These are phyloP conservation scores for Phytophthora multivora DNA, from an alignment of 352 stramenopile species.

Conservation along the genomic window DNA sequence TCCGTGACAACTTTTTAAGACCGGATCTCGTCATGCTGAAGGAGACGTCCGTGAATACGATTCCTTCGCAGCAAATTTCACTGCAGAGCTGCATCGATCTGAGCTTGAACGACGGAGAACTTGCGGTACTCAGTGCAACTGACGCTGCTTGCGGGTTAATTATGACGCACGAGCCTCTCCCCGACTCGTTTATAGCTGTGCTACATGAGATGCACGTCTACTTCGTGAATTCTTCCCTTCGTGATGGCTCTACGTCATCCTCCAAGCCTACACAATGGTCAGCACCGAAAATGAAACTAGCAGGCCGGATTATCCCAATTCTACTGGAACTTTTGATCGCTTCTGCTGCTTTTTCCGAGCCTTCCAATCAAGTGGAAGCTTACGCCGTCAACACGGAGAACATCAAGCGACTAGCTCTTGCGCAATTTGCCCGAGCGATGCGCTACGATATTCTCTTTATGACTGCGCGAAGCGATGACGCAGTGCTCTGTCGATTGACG, in stretches of 20 bases:
- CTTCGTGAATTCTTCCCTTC: slow-evolving; percentile 15
- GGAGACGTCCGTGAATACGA: slow-evolving; percentile 34
- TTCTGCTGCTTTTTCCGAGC: slow-evolving; percentile 31
- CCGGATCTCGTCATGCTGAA: slow-evolving; percentile 59
- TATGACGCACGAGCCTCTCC: slow-evolving; percentile 50
- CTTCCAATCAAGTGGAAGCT: not conserved
- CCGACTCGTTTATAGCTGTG: slow-evolving; percentile 36
- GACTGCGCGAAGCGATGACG: slow-evolving; percentile 42
- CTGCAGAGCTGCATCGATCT: slow-evolving; percentile 55
- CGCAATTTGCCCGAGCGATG: slow-evolving; percentile 38
- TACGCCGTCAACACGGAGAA: not conserved
- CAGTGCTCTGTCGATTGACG: slow-evolving; percentile 37
- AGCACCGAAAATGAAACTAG: slow-evolving; percentile 43
- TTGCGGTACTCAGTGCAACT: slow-evolving; percentile 35
- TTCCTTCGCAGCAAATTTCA: slow-evolving; percentile 11
- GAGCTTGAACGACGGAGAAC: slow-evolving; percentile 44
- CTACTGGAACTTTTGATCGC: slow-evolving; percentile 46
- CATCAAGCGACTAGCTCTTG: slow-evolving; percentile 36
- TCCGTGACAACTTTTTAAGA: slow-evolving; percentile 65
- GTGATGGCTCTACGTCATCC: not conserved
- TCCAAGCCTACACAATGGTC: slow-evolving; percentile 29
- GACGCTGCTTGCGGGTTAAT: slow-evolving; percentile 36
- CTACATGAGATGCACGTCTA: slow-evolving; percentile 48
- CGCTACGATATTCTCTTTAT: slow-evolving; percentile 47
- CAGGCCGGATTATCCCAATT: slow-evolving; percentile 38